Evolutionary conservation across 768 basidiomycete genomes (phyloP), one percentile per base, ranked within the genome.

Genomic region (Tricholoma hemisulphureum): DNA sequence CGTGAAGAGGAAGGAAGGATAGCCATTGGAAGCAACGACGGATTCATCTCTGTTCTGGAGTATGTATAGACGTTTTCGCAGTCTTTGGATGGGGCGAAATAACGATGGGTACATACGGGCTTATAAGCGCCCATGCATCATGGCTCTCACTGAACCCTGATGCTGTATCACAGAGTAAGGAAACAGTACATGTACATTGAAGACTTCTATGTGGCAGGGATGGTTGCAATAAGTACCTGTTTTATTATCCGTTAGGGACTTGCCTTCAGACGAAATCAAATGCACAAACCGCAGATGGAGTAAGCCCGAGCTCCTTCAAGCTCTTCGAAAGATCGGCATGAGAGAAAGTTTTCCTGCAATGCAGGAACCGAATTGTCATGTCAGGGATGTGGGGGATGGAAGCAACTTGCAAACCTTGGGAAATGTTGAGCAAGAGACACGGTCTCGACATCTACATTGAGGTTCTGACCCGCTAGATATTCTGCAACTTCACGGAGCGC

Each of bases 401-500:
- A 28, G 35, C 52, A 79, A 31, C 20, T 4, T n/a, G 32, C 48
- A 61, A 66, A 87, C 94, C 93, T 85, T 11, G 94, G 95, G 77
- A 95, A 96, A 34, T 89, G 85, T 62, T 87, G 86, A 0, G 90
- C 79, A 60, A 97, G 81, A 1, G 81, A 80, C 32, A 96, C 86
- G 0, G 87, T 89, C 29, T 93, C 91, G 13, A 89, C 90, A 63
- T 87, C 84, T 20, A 93, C 82, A 2, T 71, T 64, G 29, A 89
- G 67, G 23, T 78, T 80, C 71, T 96, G 93, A 0, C 83, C 84
- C 4, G 93, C 94, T 29, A 96, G 70, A 68, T 79, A 95, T 73
- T 96, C 93, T 20, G 94, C 93, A 1, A 96, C 93, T 63, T 90
- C 90, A 0, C 82, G 80, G 48, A 97, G 77, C 2, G 90, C 94